Evolutionary conservation across 805 yeast genomes (phyloP).

Genomic region (Teunomyces cretensis): DNA sequence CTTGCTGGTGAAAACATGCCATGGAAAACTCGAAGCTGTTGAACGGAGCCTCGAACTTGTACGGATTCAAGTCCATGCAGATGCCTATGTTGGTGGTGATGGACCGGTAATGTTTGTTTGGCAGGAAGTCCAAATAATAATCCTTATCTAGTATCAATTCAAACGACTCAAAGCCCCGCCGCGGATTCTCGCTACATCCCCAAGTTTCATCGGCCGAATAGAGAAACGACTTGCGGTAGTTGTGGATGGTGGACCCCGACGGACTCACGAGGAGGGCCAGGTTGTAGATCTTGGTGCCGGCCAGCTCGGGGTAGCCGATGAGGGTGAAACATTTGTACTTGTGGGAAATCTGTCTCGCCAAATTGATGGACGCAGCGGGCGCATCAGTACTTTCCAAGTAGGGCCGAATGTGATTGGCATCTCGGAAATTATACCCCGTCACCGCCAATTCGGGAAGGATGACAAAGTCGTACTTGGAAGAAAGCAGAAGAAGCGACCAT

Average conservation of each 20-base stretch:
- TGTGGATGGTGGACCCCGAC: conserved; percentile 55
- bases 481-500: conserved; percentile 15
- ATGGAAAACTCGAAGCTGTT: conserved; percentile 67
- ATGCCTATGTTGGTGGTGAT: conserved; percentile 65
- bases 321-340: conserved; percentile 62
- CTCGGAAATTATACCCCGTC: conserved; percentile 75
- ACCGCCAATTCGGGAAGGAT: conserved; percentile 82
- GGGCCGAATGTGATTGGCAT: conserved; percentile 50
- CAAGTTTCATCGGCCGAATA: conserved; percentile 78
- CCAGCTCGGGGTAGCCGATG: conserved; percentile 78
- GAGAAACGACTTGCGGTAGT: conserved; percentile 74
- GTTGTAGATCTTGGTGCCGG: conserved; percentile 50
- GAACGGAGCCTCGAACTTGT: conserved; percentile 79
- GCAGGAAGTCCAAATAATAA: conserved; percentile 9
- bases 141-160: conserved; percentile 35
- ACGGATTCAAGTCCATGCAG: conserved; percentile 93
- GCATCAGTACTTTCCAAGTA: conserved; percentile 47
- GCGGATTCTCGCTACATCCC: conserved; percentile 74
- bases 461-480: conserved; percentile 53
- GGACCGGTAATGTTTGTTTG: not conserved
- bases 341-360: conserved; percentile 57
- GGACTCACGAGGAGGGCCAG: conserved; percentile 67
- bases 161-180: conserved; percentile 52
- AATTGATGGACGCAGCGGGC: conserved; percentile 47
- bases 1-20: conserved; percentile 46